phyloP scores from a whole-genome alignment of 1,284 basidiomycete genomes.

The Schizopora paradoxa region DNA sequence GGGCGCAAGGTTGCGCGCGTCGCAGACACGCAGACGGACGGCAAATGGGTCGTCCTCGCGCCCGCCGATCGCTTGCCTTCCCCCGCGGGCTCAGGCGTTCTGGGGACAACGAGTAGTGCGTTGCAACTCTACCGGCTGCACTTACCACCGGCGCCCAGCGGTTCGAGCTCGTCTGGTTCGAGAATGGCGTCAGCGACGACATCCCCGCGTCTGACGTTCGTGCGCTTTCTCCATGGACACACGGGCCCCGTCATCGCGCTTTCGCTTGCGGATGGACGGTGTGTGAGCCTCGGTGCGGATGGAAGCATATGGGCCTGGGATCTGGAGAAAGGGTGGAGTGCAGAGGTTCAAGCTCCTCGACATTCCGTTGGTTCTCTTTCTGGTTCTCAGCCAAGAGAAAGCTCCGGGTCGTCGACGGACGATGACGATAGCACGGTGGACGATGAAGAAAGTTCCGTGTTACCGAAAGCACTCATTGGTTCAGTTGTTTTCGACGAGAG shows the following conservation, averaged over 20 bases:
- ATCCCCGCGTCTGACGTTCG: constrained; percentile 60
- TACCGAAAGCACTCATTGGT: constrained; percentile 30
- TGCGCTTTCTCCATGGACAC: constrained; percentile 64
- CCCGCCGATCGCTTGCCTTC: constrained; percentile 39
- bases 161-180: constrained; percentile 25
- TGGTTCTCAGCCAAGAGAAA: constrained; percentile 21
- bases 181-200: constrained; percentile 21
- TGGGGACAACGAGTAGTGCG: constrained; percentile 29
- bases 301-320: constrained; percentile 82
- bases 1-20: constrained; percentile 62
- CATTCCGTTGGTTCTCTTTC: neutral
- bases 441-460: constrained; percentile 9
- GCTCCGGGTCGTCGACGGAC: constrained; percentile 16
- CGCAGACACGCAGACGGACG: constrained; percentile 69
- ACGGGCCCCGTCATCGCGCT: constrained; percentile 59
- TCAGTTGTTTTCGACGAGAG: constrained; percentile 70
- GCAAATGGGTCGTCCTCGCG: constrained; percentile 77
- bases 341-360: constrained; percentile 41
- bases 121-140: constrained; percentile 70
- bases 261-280: constrained; percentile 71
- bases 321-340: constrained; percentile 60
- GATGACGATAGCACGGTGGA: constrained; percentile 11
- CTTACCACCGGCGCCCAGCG: constrained; percentile 44
- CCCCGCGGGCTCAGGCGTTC: constrained; percentile 26
- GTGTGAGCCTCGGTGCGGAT: constrained; percentile 63